phyloP scores from a whole-genome alignment of 2,329 filamentous ascomycete species.

The Hirsutella rhossiliensis region DNA sequence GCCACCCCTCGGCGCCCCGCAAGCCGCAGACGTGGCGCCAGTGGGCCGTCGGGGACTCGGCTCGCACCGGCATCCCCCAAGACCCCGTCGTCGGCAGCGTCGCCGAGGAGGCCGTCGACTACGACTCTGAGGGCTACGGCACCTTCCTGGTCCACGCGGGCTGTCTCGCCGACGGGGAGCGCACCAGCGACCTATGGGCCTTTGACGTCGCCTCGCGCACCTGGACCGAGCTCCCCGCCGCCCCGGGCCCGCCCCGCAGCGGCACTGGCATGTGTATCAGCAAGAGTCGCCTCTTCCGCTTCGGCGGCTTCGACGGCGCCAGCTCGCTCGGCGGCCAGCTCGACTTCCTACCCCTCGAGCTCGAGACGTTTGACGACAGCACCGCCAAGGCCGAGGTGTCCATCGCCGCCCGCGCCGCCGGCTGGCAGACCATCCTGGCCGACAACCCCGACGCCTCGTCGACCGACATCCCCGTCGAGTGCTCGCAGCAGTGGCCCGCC shows the following conservation, averaged over 20 bases:
- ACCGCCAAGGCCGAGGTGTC: slow-evolving; percentile 35
- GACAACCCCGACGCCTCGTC: slow-evolving; percentile 18
- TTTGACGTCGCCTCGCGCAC: slow-evolving; percentile 53
- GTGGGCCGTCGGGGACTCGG: slow-evolving; percentile 43
- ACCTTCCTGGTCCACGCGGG: slow-evolving; percentile 70
- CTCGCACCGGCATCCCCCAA: slow-evolving; percentile 45
- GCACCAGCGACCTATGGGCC: slow-evolving; percentile 61
- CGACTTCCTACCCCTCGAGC: slow-evolving; percentile 49
- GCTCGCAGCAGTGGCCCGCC: slow-evolving; percentile 33
- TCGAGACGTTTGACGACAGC: slow-evolving; percentile 43
- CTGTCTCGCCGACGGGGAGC: slow-evolving; percentile 48
- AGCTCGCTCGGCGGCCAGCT: slow-evolving; percentile 58
- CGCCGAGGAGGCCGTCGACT: slow-evolving; percentile 44
- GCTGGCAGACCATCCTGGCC: slow-evolving; percentile 41
- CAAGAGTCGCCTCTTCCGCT: slow-evolving; percentile 57
- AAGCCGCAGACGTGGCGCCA: slow-evolving; percentile 37
- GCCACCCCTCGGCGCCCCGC: slow-evolving; percentile 15
- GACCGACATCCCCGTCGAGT: slow-evolving; percentile 22
- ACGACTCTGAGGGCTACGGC: slow-evolving; percentile 49
- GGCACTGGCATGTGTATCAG: slow-evolving; percentile 56
- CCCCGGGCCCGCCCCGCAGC: slow-evolving; percentile 53
- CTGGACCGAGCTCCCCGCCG: slow-evolving; percentile 58
- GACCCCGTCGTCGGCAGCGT: slow-evolving; percentile 44
- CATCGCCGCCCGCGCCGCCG: slow-evolving; percentile 33
- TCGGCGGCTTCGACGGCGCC: slow-evolving; percentile 67